phyloP scores from a whole-genome alignment of 768 basidiomycete genomes.

The Cystobasidium ongulense region DNA sequence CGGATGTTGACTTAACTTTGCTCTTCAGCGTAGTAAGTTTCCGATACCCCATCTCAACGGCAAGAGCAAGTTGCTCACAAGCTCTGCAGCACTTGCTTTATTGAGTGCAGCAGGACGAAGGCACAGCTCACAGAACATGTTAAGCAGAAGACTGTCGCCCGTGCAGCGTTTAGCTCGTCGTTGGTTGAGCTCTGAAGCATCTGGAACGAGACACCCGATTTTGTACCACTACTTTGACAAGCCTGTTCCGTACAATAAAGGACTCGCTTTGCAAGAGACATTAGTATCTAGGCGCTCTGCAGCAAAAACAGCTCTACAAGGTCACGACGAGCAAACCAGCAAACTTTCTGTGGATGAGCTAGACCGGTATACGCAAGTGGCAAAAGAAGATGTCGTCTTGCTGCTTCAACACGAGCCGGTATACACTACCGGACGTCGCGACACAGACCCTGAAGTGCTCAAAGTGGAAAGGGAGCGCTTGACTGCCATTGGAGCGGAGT shows the following conservation, averaged over 20 bases:
- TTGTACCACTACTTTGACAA: conserved; percentile 24
- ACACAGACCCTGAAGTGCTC: conserved; percentile 49
- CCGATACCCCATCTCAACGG: not conserved
- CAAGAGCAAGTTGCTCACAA: not conserved
- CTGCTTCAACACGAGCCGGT: conserved; percentile 86
- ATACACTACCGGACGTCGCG: conserved; percentile 87
- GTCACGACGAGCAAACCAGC: not conserved
- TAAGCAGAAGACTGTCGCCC: not conserved
- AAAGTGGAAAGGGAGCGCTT: conserved; percentile 51
- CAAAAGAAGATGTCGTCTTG: conserved; percentile 52
- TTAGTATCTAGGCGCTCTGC: not conserved
- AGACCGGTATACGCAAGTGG: conserved; percentile 49
- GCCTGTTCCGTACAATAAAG: conserved; percentile 22
- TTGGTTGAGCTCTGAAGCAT: not conserved
- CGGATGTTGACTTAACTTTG: not conserved
- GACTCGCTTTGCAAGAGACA: conserved; percentile 10
- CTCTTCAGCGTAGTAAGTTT: not conserved
- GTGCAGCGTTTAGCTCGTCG: not conserved
- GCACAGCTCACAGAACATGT: not conserved
- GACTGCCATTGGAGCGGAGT: conserved; percentile 74
- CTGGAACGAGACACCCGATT: not conserved
- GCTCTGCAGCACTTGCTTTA: not conserved
- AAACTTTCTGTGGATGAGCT: not conserved
- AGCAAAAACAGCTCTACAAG: not conserved
- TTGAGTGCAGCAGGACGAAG: too few relatives aligned